Evolutionary conservation across 1,284 basidiomycete genomes (phyloP), one percentile per base, ranked within the genome.

Genomic region (Hypsizygus ulmarius): DNA sequence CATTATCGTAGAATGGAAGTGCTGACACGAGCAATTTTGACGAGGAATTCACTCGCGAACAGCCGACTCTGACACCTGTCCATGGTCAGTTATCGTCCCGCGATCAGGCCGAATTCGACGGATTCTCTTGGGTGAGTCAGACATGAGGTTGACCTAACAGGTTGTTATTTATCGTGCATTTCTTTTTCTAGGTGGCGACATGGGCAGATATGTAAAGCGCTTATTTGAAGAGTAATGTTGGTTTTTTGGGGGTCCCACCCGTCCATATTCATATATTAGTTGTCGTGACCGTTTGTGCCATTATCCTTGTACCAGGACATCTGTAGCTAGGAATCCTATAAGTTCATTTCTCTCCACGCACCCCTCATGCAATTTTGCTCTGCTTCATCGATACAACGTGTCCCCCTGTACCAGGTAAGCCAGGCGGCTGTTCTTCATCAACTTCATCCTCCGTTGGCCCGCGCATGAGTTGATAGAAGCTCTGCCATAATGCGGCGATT

Each of bases 21-120:
- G 87, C 87, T 34, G 87, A 89, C 69, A 89, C 82, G 40, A 87
- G 84, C 62, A 93, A 96, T 72, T 97, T 98, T 71, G 93, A 97
- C 69, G 87, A 94, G 63, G 97, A 99, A 69, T 98, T 98, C 64
- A 99, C 97, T 35, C 79, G 81, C 53, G 97, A 99, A 67, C 92
- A 97, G 65, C 97, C 97, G 4, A 99, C 95, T 11, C 73, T 99
- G 58, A 99, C 97, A 2, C 97, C 97, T 6, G 97, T 99, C 21
- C 95, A 99, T 63, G 91, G 90, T 27, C 93, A 97, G 57, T 71
- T 99, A 54, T 91, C 90, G n/a, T 68, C 88, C 34, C 84, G 87
- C 54, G 95, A 99, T 64, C 97, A 99, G 70, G 81, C 86, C 54
- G 94, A 97, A 70, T 98, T 98, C 73, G 87, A 90, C 54, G 93